Evolutionary conservation across 2,329 filamentous ascomycete genomes (phyloP), one percentile per base, ranked within the genome.

Genomic region (Lachnellula subtilissima): DNA sequence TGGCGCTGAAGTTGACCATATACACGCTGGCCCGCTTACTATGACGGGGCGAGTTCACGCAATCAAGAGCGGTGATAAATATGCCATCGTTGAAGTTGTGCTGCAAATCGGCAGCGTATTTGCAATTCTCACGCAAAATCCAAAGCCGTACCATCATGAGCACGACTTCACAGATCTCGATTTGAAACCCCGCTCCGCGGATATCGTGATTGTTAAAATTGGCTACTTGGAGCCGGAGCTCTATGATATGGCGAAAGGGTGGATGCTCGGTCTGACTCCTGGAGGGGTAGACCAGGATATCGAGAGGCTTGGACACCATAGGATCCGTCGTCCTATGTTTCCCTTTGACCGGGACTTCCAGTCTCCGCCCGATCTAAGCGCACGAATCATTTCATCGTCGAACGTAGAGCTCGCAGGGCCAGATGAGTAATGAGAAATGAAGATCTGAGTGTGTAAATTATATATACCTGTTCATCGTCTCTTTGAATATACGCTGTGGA

Each of bases 181-280:
- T 45, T 73, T 82, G 0, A 48, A 67, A 8, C 78, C 78, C 1
- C 73, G 78, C 2, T 61, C 70, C 4, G 73, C 74, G 0, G 76
- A 79, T 58, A 74, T 82, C 22, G 78, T 81, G 0, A 74, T 82
- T 45, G 78, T 81, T 23, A 81, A 82, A 65, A 82, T 82, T 46
- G 79, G 79, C 15, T 82, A 81, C 55, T 66, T 82, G 1, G 79
- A 82, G 62, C 79, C 79, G 3, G 75, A 82, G 61, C 67, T 81
- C 4, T 80, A 79, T 56, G 73, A 74, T 50, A 82, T 82, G 78
- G 75, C 78, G 0, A 70, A 70, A 7, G 78, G 76, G 52, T 82
- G 78, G 79, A 80, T 81, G 74, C 71, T 81, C 1, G 79, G 71
- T 0, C 68, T 82, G 15, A 81, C 78, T 0, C 78, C 78, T 0